Percentiles rank a stretch among this genome's conserved stretches.
Conservation (phyloP, 2,329 filamentous ascomycete species). For the Claviceps humidiphila region DNA sequence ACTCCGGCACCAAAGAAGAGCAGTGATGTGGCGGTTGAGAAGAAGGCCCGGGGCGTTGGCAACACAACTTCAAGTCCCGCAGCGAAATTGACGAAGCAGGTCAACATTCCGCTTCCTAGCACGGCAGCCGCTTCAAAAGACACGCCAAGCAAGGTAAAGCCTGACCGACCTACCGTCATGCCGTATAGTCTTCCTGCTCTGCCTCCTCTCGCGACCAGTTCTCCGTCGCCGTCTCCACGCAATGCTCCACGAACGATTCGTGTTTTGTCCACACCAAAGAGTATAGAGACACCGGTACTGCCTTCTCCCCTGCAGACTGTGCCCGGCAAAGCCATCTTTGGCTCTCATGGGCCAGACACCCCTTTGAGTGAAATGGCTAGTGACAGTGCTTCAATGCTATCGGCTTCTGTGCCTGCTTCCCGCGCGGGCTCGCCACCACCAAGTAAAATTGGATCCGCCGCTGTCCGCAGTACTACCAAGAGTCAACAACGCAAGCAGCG, state of each 20-base stretch:
- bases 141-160: not conserved
- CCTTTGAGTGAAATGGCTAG: constrained; percentile 61
- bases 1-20: constrained; percentile 20
- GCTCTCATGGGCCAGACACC: constrained; percentile 48
- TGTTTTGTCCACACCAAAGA: constrained; percentile 44
- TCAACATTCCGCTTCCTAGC: not conserved
- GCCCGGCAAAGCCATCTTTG: constrained; percentile 18
- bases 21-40: constrained; percentile 17
- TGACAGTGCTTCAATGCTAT: constrained; percentile 65
- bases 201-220: constrained; percentile 28
- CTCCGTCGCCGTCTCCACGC: constrained; percentile 36
- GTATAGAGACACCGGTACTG: constrained; percentile 36
- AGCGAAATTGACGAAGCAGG: not conserved
- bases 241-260: constrained; percentile 51
- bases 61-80: not conserved
- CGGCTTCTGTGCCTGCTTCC: constrained; percentile 53
- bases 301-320: constrained; percentile 18
- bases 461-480: constrained; percentile 58
- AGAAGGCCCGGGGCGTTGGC: constrained; percentile 8
- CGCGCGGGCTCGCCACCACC: constrained; percentile 60
- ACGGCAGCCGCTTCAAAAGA: not conserved
- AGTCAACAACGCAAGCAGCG: constrained; percentile 67
- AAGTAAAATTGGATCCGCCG: constrained; percentile 51
- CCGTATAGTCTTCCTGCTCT: constrained; percentile 36
- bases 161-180: constrained; percentile 9